Base-by-base conservation (phyloP, 768 basidiomycete genomes). In the Agaricus blazei region DNA sequence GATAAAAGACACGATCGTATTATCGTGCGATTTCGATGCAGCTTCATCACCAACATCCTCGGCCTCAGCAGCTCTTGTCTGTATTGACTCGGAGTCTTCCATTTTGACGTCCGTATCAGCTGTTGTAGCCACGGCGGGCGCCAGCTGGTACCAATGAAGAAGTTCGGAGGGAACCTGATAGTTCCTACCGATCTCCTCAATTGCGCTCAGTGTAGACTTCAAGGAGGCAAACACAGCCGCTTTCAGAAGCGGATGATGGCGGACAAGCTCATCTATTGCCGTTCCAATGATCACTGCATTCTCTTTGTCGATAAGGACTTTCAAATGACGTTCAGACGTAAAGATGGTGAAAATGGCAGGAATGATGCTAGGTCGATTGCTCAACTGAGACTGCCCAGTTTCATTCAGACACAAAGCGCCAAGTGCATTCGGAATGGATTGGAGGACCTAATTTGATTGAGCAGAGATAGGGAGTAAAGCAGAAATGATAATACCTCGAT, bases 341-440 rank as follows among this genome's bases (percentile, higher is more conserved):
- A 96, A 94, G 59, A 93, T 85, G 8, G 82, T 77, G 66, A 98
- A 88, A 48, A 98, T 84, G 42, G 84, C 81, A 2, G 87, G 87
- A 61, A 98, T 90, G 63, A 98, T 84, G 58, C 81, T 82, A 3
- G 90, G 89, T 27, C 89, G 85, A 8, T 81, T 78, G 9, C 81
- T 70, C 34, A 98, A 82, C 62, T 91, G 87, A 26, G 88, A 81
- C 64, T 94, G 87, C 3, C 97, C 97, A 9, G 79, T 76, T 62
- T 92, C 87, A 63, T 99, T 99, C 46, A 99, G 80, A 66, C 97
- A 99, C 29, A 99, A 75, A 0, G 97, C 97, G 34, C 97, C 96
- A 51, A 99, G 84, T 15, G 95, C 97, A 62, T 96, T 95, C 0
- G 94, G 91, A 56, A 98, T 86, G 2, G 94, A 85, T 77, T 91